Conservation (phyloP, 805 yeast genomes). For the Nakazawaea anatomiae region DNA sequence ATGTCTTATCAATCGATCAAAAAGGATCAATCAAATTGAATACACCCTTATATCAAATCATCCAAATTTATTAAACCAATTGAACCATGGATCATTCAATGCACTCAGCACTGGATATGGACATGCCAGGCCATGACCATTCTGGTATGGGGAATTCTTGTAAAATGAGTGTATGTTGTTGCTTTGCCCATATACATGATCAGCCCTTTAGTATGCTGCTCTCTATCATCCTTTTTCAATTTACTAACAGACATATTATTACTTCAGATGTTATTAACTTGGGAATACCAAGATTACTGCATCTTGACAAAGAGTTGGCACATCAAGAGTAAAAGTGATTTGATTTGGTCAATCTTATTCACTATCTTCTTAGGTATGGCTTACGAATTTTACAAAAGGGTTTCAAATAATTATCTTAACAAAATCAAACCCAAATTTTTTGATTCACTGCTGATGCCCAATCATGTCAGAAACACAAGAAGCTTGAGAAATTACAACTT, state of each 20-base stretch:
- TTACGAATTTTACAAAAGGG: slow-evolving; percentile 29
- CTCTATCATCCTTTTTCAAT: too few relatives aligned
- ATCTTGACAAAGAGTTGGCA: slow-evolving; percentile 35
- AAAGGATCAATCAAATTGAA: too few relatives aligned
- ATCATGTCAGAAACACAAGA: neutral
- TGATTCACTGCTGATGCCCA: neutral
- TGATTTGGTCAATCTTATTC: slow-evolving; percentile 27
- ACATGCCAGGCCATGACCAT: slow-evolving; percentile 11
- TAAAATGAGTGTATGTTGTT: slow-evolving; percentile 10
- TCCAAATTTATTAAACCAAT: neutral
- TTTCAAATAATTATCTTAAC: neutral
- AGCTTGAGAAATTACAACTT: slow-evolving; percentile 15
- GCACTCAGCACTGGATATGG: slow-evolving; percentile 6
- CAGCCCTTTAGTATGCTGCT: too few relatives aligned
- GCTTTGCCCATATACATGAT: neutral
- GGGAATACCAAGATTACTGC: slow-evolving; percentile 38
- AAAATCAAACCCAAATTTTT: slow-evolving; percentile 1
- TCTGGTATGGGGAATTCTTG: slow-evolving; percentile 6
- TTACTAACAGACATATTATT: too few relatives aligned
- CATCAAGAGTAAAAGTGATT: slow-evolving; percentile 26
- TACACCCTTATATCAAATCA: too few relatives aligned
- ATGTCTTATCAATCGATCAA: too few relatives aligned
- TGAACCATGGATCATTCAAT: slow-evolving; percentile 7
- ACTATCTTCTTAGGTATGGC: slow-evolving; percentile 25
- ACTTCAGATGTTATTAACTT: slow-evolving; percentile 32